Evolutionary conservation across 768 basidiomycete genomes (phyloP), one percentile per base, ranked within the genome.

Genomic region (Porpolomopsis calyptriformis): DNA sequence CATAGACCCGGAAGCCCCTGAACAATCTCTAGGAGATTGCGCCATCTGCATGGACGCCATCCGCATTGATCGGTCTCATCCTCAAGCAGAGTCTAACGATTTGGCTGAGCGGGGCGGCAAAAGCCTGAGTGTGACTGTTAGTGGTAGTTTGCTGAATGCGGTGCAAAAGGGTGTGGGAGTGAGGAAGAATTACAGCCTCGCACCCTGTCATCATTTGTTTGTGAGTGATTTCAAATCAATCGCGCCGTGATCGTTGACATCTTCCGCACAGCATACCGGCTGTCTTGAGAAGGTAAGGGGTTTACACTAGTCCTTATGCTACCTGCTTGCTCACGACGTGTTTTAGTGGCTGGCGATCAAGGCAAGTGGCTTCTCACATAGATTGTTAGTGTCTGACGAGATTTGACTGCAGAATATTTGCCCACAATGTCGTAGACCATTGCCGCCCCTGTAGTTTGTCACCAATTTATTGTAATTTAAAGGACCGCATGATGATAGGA

Each of bases 31-130:
- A 12, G 89, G 86, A 5, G 88, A 93, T 57, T 96, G 91, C 55
- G 78, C 88, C 4, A 93, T 96, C 43, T 94, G 91, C 56, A 92
- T 94, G 88, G 91, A 94, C 48, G 73, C 78, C 4, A 92, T 93
- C 51, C 56, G 76, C 33, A 59, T 76, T 20, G 74, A 78, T 36
- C 64, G 72, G 36, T 56, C 63, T 4, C 55, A 67, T 36, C 66
- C 61, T 6, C 65, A 54, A 22, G 57, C 59, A 5, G 63, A 67
- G 38, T 66, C 59, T 4, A 52, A 63, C 22, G 64, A 69, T 54
- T 34, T 34, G n/a, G 58, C 58, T 47, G 63, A 65, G 49, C 58
- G 54, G 31, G 47, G 57, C 45, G 61, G 57, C 23, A 60, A 56
- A 33, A 59, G 63, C 16, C 7, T 29, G 33, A 53, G 60, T 34